These are phyloP conservation scores for Protea cynaroides DNA, from an alignment of 164 flowering plant genomes.

Conservation along the genomic window DNA sequence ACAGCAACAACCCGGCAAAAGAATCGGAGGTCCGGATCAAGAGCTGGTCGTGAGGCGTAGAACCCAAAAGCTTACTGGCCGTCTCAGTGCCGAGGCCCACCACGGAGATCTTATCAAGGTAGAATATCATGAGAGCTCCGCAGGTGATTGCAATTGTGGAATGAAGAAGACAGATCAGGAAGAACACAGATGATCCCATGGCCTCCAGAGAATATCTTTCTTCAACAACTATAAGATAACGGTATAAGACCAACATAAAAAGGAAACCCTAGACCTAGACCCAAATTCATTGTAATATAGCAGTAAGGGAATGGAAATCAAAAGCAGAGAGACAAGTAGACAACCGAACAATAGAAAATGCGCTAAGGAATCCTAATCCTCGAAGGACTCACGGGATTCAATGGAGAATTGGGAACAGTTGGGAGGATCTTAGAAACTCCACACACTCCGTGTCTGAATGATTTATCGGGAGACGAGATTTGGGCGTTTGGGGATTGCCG, in stretches of 20 bases:
- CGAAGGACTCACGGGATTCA: not conserved
- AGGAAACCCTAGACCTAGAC: not conserved
- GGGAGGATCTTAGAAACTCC: not conserved
- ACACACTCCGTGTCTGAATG: not conserved
- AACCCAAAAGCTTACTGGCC: slow-evolving; percentile 62
- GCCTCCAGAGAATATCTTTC: not conserved
- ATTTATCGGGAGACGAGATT: no score
- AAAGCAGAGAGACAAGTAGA: not conserved
- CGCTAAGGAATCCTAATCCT: slow-evolving; percentile 5
- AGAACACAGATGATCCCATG: slow-evolving; percentile 53
- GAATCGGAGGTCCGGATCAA: slow-evolving; percentile 59
- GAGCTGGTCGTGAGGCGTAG: slow-evolving; percentile 74
- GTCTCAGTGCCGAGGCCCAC: slow-evolving; percentile 58
- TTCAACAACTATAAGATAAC: not conserved
- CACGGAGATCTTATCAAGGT: slow-evolving; percentile 41
- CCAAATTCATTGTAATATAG: no score
- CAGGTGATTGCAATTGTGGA: slow-evolving; percentile 52
- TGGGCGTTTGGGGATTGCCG: no score
- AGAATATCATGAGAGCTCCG: slow-evolving; percentile 75
- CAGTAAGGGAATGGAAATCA: not conserved
- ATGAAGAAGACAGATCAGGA: slow-evolving; percentile 54
- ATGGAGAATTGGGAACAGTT: no score
- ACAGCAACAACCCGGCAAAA: slow-evolving; percentile 72
- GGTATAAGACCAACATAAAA: not conserved
- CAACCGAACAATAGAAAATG: not conserved